Conservation (phyloP, 2,329 filamentous ascomycete species). For the Pyrenophora tritici-repentis region DNA sequence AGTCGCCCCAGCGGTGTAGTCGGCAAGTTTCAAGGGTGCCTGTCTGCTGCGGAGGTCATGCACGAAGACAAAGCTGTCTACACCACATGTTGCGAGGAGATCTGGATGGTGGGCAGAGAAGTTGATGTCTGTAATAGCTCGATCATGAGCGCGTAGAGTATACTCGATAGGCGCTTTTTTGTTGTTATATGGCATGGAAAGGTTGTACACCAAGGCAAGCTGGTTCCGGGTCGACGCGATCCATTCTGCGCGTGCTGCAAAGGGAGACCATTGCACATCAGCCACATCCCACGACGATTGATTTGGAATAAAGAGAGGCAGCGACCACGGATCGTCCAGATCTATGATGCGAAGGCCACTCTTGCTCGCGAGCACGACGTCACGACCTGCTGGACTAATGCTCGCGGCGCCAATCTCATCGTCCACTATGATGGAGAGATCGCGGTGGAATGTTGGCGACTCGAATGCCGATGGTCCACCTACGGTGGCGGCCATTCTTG, state of each 20-base stretch:
- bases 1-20: conserved; percentile 92
- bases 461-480: conserved; percentile 67
- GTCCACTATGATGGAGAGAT: conserved; percentile 83
- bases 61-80: conserved; percentile 90
- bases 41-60: conserved; percentile 76
- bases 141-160: conserved; percentile 80
- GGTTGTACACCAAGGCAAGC: conserved; percentile 91
- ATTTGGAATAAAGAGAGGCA: conserved; percentile 82
- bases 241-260: conserved; percentile 88
- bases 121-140: conserved; percentile 95
- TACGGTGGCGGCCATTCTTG: conserved; percentile 27
- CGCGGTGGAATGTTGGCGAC: conserved; percentile 83
- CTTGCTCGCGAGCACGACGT: conserved; percentile 84
- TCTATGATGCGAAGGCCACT: conserved; percentile 91
- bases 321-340: conserved; percentile 84
- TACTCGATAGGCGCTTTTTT: conserved; percentile 83
- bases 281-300: conserved; percentile 93
- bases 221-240: conserved; percentile 94
- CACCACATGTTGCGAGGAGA: conserved; percentile 84
- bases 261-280: conserved; percentile 96
- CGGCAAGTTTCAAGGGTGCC: conserved; percentile 64
- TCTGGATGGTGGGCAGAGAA: conserved; percentile 94
- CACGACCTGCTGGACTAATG: conserved; percentile 88
- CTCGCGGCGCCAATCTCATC: conserved; percentile 82
- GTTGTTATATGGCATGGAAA: conserved; percentile 60